A percentile compares a stretch with the other conserved stretches of the same genome.
phyloP scores from a whole-genome alignment of 768 basidiomycete genomes.

The Hericium alpestre region DNA sequence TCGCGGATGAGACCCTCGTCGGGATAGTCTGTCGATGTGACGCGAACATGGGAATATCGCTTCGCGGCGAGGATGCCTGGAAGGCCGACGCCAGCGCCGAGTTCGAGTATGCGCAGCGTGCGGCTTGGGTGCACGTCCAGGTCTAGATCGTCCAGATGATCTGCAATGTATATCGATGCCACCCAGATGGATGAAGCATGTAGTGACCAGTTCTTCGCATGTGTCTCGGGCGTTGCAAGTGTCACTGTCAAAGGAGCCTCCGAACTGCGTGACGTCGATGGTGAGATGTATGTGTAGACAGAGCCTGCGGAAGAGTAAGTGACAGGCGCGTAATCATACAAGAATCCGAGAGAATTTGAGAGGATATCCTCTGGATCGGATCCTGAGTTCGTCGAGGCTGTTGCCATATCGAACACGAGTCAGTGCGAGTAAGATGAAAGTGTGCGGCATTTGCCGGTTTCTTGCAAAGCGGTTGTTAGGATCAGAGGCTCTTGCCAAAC shows the following conservation, averaged over 20 bases:
- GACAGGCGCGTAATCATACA: constrained; percentile 56
- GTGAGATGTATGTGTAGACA: constrained; percentile 34
- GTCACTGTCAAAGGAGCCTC: constrained; percentile 23
- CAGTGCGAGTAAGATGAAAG: not conserved
- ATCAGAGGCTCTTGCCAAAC: not conserved
- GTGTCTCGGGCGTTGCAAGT: constrained; percentile 53
- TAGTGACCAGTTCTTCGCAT: constrained; percentile 59
- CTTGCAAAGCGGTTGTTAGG: not conserved
- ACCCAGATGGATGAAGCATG: constrained; percentile 75
- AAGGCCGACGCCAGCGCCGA: constrained; percentile 67
- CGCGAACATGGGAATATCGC: constrained; percentile 25
- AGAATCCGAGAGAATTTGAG: constrained; percentile 46
- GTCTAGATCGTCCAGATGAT: constrained; percentile 43
- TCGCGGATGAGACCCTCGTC: constrained; percentile 50
- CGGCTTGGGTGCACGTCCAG: constrained; percentile 14
- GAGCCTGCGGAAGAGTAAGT: constrained; percentile 47
- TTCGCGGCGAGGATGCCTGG: constrained; percentile 62
- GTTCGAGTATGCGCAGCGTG: constrained; percentile 41
- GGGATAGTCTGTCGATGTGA: constrained; percentile 63
- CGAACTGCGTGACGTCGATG: not conserved
- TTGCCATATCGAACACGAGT: no score
- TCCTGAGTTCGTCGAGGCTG: not conserved
- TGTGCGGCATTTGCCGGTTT: not conserved
- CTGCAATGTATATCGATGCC: constrained; percentile 55
- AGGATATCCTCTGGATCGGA: constrained; percentile 54